Evolutionary conservation across 2,329 filamentous ascomycete genomes (phyloP).

Genomic region (Simplicillium sp.): DNA sequence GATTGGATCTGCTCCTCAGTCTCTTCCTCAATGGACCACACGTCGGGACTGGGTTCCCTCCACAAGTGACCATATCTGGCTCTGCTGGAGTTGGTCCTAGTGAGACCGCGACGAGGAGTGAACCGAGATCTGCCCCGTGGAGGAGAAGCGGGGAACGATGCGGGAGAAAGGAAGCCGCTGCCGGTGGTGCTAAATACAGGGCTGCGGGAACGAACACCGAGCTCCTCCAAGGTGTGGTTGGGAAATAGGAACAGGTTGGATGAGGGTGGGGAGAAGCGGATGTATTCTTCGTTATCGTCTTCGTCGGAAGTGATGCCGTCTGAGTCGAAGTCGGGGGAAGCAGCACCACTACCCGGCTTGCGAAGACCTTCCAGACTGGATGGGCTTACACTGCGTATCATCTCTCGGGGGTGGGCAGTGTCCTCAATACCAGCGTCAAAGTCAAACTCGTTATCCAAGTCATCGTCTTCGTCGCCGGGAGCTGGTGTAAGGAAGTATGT

Average conservation of each 20-base stretch:
- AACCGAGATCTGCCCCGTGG: slow-evolving; percentile 15
- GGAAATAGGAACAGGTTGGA: slow-evolving; percentile 31
- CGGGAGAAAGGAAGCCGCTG: slow-evolving; percentile 21
- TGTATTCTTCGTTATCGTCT: slow-evolving; percentile 40
- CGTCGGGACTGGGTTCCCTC: slow-evolving; percentile 49
- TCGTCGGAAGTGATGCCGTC: slow-evolving; percentile 36
- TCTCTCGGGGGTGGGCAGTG: slow-evolving; percentile 30
- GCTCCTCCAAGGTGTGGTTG: slow-evolving; percentile 28
- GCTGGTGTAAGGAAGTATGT: slow-evolving; percentile 46
- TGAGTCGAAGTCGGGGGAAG: slow-evolving; percentile 26
- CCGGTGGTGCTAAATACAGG: slow-evolving; percentile 19
- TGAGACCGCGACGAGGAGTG: slow-evolving; percentile 11
- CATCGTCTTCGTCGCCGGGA: slow-evolving; percentile 28
- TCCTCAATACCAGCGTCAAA: slow-evolving; percentile 51
- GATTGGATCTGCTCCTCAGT: slow-evolving; percentile 37
- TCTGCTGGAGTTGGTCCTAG: slow-evolving; percentile 17
- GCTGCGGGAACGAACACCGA: slow-evolving; percentile 19
- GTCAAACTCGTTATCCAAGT: slow-evolving; percentile 31
- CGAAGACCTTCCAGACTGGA: slow-evolving; percentile 43
- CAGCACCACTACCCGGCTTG: slow-evolving; percentile 25
- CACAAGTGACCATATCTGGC: slow-evolving; percentile 35
- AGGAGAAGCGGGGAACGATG: slow-evolving; percentile 19
- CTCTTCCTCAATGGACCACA: slow-evolving; percentile 52
- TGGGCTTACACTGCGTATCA: slow-evolving; percentile 46
- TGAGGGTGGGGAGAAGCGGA: slow-evolving; percentile 33